Evolutionary conservation across 176 grass and related monocot species (phyloP).

Genomic region (Aegilops speltoides): DNA sequence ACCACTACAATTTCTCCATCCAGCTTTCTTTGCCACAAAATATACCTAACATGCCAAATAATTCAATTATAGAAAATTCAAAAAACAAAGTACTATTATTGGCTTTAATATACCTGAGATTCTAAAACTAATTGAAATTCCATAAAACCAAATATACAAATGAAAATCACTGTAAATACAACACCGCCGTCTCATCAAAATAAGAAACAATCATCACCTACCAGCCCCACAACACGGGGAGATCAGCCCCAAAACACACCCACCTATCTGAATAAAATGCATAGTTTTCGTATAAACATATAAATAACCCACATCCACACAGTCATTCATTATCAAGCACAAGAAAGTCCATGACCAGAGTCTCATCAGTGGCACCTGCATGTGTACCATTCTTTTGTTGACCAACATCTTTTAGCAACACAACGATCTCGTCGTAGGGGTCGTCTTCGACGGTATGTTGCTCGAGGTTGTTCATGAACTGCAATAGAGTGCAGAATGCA

Average conservation of each 20-base stretch:
- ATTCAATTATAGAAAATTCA: not conserved
- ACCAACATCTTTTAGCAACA: slow-evolving; percentile 18
- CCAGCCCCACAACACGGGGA: not conserved
- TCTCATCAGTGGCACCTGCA: not conserved
- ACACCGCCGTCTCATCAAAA: not conserved
- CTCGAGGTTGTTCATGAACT: slow-evolving; percentile 33
- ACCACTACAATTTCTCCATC: not conserved
- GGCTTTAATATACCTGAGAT: not conserved
- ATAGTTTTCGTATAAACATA: not conserved
- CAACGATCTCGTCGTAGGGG: slow-evolving; percentile 46
- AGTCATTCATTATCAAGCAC: not conserved
- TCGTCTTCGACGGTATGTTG: not conserved
- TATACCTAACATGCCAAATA: not conserved
- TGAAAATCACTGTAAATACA: not conserved
- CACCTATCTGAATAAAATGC: not conserved
- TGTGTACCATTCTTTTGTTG: not conserved
- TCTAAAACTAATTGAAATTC: not conserved
- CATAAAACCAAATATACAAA: not conserved
- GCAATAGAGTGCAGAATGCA: slow-evolving; percentile 40
- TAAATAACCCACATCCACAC: not conserved
- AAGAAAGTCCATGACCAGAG: not conserved
- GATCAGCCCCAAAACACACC: not conserved
- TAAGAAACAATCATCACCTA: not conserved
- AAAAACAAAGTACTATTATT: not conserved
- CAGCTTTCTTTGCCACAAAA: not conserved